Base-by-base conservation (phyloP, 345 rosid species). In the Reutealis trisperma region DNA sequence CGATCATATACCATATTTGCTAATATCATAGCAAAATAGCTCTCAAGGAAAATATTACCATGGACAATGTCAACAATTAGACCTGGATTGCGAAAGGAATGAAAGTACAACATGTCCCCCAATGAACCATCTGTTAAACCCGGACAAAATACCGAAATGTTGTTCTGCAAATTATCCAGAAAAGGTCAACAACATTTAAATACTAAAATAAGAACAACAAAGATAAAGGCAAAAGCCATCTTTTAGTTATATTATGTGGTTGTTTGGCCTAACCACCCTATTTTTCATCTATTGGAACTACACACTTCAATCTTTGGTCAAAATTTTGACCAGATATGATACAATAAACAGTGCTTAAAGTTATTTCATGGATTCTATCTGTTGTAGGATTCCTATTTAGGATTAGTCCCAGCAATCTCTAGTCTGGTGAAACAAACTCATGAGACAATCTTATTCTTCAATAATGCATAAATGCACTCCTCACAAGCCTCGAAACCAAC, bases 111-210 rank as follows among this genome's bases (percentile, higher is more conserved):
- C 98, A 91, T 96, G 90, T 93, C 97, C 51, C 98, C 99, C 27
- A 96, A 77, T 34, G 99, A 93, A 77, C 99, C 99, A 88, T 96
- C 99, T 19, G 97, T 96, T 80, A 92, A 75, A 42, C 95, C 97
- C 0, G 98, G 98, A 76, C 99, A 96, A 83, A 86, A 96, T 57
- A 92, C 99, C 1, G 98, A 96, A 85, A 93, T 87, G 59, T 89
- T 82, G 86, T 93, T 92, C 99, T 96, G 89, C 77, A 27, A 27
- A 27, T 27, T 27, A 27, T 27, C 30, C 30, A 27, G 30, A 27
- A 27, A 1, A 27, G 30, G 30, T 27, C 30, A 27, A 27, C 30
- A 27, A 27, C 30, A 27, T 27, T 27, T 27, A 27, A 27, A 27
- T 27, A 90, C 9, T 42, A 8, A 42, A 65, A 51, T 18, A 49